phyloP scores from a whole-genome alignment of 768 basidiomycete species.

The Suillus bovinus region DNA sequence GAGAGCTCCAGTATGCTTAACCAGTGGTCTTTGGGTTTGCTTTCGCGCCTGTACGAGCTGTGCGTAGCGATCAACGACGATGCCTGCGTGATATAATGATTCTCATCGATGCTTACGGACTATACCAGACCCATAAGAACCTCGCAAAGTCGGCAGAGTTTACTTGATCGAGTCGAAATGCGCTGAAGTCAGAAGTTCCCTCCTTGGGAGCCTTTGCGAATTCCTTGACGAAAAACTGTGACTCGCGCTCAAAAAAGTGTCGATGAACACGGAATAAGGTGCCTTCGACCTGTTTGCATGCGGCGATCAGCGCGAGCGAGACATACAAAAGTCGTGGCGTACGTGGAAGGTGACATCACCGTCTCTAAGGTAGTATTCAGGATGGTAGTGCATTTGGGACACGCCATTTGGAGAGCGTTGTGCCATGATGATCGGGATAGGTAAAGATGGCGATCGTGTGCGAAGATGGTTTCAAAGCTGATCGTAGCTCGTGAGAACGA shows the following conservation, averaged over 20 bases:
- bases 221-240: conserved; percentile 27
- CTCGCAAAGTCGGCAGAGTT: conserved; percentile 40
- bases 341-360: not conserved
- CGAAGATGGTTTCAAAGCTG: not conserved
- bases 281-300: not conserved
- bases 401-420: not conserved
- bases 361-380: not conserved
- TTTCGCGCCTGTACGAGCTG: conserved; percentile 53
- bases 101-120: conserved; percentile 38
- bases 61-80: conserved; percentile 21
- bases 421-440: not conserved
- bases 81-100: too few relatives aligned
- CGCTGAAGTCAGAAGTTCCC: not conserved
- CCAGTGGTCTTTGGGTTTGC: conserved; percentile 54
- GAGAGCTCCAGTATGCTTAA: conserved; percentile 52
- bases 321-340: not conserved
- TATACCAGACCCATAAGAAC: conserved; percentile 58
- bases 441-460: not conserved
- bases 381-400: not conserved
- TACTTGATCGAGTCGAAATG: conserved; percentile 24
- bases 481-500: not conserved
- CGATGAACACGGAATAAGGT: not conserved
- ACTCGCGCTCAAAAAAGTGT: conserved; percentile 34
- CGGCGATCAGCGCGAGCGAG: not conserved
- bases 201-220: conserved; percentile 16